Evolutionary conservation across 306 rosid species (phyloP).

Genomic region (Cucurbita argyrosperma): DNA sequence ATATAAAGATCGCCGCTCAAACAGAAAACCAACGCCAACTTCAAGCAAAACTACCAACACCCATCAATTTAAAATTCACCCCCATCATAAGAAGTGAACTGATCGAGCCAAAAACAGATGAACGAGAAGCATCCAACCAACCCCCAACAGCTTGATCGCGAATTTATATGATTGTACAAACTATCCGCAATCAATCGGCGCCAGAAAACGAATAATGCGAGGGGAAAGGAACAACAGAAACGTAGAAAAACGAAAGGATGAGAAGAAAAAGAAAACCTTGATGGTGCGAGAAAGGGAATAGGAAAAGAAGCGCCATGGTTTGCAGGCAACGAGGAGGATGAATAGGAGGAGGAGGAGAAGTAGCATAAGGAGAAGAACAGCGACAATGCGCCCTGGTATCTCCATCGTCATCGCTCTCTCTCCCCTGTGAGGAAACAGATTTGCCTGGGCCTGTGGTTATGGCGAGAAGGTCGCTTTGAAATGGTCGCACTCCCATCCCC

Average conservation of each 20-base stretch:
- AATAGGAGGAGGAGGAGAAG: slow-evolving; percentile 61
- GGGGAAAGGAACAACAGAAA: not conserved
- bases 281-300: slow-evolving; percentile 29
- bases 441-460: slow-evolving; percentile 30
- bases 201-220: not conserved
- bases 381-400: slow-evolving; percentile 49
- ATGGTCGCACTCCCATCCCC: slow-evolving; percentile 37
- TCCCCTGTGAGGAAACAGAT: slow-evolving; percentile 28
- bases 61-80: not conserved
- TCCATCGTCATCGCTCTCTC: slow-evolving; percentile 43
- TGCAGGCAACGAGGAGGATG: slow-evolving; percentile 55
- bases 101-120: not conserved
- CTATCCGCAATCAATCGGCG: not conserved
- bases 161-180: not conserved
- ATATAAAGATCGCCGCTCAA: not conserved
- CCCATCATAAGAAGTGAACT: not conserved
- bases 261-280: slow-evolving; percentile 23
- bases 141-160: not conserved
- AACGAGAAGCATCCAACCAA: not conserved
- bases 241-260: not conserved
- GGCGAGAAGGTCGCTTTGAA: slow-evolving; percentile 80
- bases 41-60: not conserved
- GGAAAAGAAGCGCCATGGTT: slow-evolving; percentile 90
- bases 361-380: slow-evolving; percentile 71
- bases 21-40: not conserved